A percentile compares a stretch with the other conserved stretches of the same genome.
Conservation (phyloP, 345 rosid genomes). For the Populus euphratica region DNA sequence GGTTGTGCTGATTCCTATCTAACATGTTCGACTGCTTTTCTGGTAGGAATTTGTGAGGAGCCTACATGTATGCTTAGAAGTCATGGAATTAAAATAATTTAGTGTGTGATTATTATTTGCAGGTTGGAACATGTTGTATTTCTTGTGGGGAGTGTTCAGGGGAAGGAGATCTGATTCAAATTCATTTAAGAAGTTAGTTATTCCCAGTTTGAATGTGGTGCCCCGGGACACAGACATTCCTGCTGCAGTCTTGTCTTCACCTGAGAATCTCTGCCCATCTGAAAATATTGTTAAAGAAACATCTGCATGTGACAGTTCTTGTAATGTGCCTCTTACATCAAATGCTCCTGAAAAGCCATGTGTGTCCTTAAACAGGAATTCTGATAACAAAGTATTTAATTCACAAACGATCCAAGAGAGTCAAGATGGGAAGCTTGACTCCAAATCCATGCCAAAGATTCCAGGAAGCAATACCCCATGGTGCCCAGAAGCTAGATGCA, state of each 20-base stretch:
- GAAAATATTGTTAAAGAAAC: slow-evolving; percentile 32
- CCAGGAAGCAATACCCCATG: slow-evolving; percentile 12
- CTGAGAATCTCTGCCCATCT: slow-evolving; percentile 33
- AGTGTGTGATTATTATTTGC: slow-evolving; percentile 3
- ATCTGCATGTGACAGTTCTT: slow-evolving; percentile 30
- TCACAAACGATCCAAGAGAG: slow-evolving; percentile 16
- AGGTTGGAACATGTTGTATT: slow-evolving; percentile 79
- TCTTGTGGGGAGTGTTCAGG: slow-evolving; percentile 92
- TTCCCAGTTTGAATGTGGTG: slow-evolving; percentile 29
- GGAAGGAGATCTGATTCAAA: slow-evolving; percentile 47
- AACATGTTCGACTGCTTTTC: background rate
- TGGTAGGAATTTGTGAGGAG: background rate
- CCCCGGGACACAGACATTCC: slow-evolving; percentile 28
- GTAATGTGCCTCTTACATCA: slow-evolving; percentile 12
- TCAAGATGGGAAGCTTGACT: slow-evolving; percentile 26
- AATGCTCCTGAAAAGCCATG: slow-evolving; percentile 24
- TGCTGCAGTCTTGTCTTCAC: slow-evolving; percentile 16
- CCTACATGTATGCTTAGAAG: background rate
- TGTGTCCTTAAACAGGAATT: slow-evolving; percentile 20
- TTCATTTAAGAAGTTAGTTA: slow-evolving; percentile 31
- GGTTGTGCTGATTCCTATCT: background rate
- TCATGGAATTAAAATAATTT: background rate
- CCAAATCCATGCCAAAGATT: slow-evolving; percentile 16
- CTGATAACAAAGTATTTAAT: slow-evolving; percentile 33
- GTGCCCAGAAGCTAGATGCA: slow-evolving; percentile 34